phyloP scores from a whole-genome alignment of 2,329 filamentous ascomycete genomes.

The Pyricularia pennisetigena region DNA sequence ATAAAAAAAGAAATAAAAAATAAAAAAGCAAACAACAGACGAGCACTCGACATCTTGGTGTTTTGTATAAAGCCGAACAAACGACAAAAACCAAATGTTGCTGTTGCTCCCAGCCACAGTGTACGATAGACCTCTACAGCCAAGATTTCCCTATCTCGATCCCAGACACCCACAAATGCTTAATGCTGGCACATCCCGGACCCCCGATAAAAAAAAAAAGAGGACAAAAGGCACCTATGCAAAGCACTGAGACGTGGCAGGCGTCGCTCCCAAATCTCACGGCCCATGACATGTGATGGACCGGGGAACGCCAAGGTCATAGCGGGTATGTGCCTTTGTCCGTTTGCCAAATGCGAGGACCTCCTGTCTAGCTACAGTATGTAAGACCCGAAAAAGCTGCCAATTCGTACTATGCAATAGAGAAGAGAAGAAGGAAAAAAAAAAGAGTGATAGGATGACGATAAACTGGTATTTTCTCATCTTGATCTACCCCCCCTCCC shows the following conservation, averaged over 20 bases:
- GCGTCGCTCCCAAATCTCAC: background rate
- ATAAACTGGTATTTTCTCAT: no score
- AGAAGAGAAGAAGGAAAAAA: no score
- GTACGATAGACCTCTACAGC: background rate
- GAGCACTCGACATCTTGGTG: background rate
- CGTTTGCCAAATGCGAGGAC: background rate
- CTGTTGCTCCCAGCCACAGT: background rate
- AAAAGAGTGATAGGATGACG: no score
- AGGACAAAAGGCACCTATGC: background rate
- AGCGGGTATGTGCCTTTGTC: background rate
- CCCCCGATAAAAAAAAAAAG: no score
- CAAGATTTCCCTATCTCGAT: background rate
- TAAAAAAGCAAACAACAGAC: background rate
- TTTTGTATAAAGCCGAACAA: background rate
- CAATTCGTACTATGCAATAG: background rate
- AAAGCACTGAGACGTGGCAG: background rate
- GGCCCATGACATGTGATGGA: background rate
- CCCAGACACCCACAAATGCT: no score
- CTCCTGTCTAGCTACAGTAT: background rate
- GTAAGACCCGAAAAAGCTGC: background rate
- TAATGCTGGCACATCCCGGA: background rate
- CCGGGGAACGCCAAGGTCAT: background rate
- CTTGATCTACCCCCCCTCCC: no score
- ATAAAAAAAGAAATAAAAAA: background rate
- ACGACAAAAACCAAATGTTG: background rate